phyloP scores from a whole-genome alignment of 2,329 filamentous ascomycete genomes.

The Fusarium sp. region DNA sequence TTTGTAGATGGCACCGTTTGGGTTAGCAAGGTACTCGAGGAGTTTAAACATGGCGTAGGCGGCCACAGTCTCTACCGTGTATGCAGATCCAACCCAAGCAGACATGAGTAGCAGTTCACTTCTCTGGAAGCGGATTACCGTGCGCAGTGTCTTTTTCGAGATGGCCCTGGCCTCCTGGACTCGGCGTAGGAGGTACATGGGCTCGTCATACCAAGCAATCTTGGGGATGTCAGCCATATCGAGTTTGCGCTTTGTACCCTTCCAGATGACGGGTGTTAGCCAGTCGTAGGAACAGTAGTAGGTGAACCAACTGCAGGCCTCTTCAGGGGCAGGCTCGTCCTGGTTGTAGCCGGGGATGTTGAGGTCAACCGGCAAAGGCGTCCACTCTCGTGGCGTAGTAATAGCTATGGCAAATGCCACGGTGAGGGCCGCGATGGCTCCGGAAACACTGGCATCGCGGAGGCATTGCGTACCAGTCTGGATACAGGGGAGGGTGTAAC shows the following conservation, averaged over 20 bases:
- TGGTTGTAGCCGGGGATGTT: conserved; percentile 54
- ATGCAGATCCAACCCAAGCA: conserved; percentile 54
- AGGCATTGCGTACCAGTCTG: conserved; percentile 51
- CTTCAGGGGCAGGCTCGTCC: conserved; percentile 62
- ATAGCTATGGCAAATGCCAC: conserved; percentile 56
- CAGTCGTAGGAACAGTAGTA: conserved; percentile 65
- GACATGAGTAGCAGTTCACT: conserved; percentile 60
- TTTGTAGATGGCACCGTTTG: conserved; percentile 57
- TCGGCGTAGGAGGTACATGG: conserved; percentile 59
- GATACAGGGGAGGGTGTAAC: conserved; percentile 59
- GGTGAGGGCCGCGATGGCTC: conserved; percentile 52
- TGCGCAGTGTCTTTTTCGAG: conserved; percentile 59
- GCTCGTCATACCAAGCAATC: conserved; percentile 68
- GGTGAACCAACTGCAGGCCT: conserved; percentile 65
- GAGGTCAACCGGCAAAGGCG: conserved; percentile 56
- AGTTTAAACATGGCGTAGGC: conserved; percentile 67
- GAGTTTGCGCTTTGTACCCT: conserved; percentile 58
- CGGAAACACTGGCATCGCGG: conserved; percentile 48
- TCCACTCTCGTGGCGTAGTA: conserved; percentile 64
- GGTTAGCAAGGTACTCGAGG: conserved; percentile 63
- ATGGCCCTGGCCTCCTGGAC: conserved; percentile 58
- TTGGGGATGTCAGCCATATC: conserved; percentile 61
- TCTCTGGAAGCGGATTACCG: conserved; percentile 58
- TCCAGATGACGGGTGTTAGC: conserved; percentile 63
- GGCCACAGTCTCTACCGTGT: conserved; percentile 61